Evolutionary conservation across 176 grass and related monocot genomes (phyloP).

Genomic region (Metroxylon sagu): DNA sequence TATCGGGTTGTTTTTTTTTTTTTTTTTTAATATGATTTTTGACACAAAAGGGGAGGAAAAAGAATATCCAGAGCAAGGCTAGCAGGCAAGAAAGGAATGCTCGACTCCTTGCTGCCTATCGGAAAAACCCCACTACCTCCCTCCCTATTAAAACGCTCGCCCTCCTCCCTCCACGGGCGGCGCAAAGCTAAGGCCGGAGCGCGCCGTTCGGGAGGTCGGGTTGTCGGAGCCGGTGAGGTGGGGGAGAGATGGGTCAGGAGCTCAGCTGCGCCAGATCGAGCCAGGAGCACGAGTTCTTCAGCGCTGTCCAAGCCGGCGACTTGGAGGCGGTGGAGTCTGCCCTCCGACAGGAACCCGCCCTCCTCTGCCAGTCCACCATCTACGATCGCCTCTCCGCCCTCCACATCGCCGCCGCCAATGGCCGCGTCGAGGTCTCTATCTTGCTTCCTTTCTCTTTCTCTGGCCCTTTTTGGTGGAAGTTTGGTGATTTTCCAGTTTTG

Average conservation of each 20-base stretch:
- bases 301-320: slow-evolving; percentile 60
- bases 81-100: no score
- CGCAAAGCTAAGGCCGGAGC: no score
- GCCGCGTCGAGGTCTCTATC: slow-evolving; percentile 42
- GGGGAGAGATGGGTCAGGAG: slow-evolving; percentile 53
- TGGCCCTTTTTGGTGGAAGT: neutral
- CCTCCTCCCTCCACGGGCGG: no score
- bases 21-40: no score
- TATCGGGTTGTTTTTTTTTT: no score
- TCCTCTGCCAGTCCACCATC: slow-evolving; percentile 41
- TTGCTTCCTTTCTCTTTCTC: slow-evolving; percentile 1
- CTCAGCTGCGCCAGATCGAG: slow-evolving; percentile 61
- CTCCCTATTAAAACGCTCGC: no score
- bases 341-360: slow-evolving; percentile 31
- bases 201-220: no score
- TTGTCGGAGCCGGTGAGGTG: no score
- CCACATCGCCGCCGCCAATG: slow-evolving; percentile 85
- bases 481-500: slow-evolving; percentile 1
- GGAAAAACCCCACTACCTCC: no score
- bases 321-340: slow-evolving; percentile 36
- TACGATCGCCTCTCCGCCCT: slow-evolving; percentile 75
- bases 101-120: no score
- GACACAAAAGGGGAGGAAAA: no score
- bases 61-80: no score
- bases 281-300: slow-evolving; percentile 68